Evolutionary conservation across 495 filamentous ascomycete species (phyloP).

Genomic region (Xylaria longipes): DNA sequence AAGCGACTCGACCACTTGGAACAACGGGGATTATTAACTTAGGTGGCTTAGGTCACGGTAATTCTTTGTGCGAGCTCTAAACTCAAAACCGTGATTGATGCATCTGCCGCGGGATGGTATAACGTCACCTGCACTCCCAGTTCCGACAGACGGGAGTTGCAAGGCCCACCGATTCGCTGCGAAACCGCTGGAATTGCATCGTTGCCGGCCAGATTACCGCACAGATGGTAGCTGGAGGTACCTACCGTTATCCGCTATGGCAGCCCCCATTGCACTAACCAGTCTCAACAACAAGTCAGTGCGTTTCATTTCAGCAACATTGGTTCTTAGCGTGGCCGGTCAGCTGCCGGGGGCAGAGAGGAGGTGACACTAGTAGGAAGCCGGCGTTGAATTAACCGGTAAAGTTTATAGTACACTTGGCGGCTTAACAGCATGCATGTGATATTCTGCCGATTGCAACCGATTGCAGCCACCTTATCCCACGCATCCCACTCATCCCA

Average conservation of each 20-base stretch:
- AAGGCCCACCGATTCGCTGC: neutral
- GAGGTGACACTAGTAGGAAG: neutral
- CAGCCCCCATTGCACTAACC: neutral
- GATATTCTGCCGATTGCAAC: neutral
- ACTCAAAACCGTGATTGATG: constrained; percentile 7
- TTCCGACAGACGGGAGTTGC: neutral
- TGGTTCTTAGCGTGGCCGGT: constrained; percentile 1
- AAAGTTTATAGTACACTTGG: neutral
- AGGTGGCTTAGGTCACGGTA: neutral
- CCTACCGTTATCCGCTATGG: neutral
- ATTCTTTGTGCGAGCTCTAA: neutral
- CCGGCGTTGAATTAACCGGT: neutral
- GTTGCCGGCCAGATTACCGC: neutral
- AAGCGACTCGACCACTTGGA: neutral
- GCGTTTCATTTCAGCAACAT: neutral
- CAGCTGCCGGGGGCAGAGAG: constrained; percentile 10
- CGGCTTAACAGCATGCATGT: neutral
- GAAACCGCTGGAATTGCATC: constrained; percentile 3
- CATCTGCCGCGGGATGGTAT: constrained; percentile 7
- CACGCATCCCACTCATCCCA: constrained; percentile 6
- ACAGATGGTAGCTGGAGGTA: neutral
- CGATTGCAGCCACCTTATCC: constrained; percentile 13
- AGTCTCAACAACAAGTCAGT: neutral
- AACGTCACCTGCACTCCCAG: constrained; percentile 17
- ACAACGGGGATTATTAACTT: neutral